These are phyloP conservation scores for Ocimum tenuiflorum DNA, from an alignment of 257 asterid genomes.

Conservation along the genomic window DNA sequence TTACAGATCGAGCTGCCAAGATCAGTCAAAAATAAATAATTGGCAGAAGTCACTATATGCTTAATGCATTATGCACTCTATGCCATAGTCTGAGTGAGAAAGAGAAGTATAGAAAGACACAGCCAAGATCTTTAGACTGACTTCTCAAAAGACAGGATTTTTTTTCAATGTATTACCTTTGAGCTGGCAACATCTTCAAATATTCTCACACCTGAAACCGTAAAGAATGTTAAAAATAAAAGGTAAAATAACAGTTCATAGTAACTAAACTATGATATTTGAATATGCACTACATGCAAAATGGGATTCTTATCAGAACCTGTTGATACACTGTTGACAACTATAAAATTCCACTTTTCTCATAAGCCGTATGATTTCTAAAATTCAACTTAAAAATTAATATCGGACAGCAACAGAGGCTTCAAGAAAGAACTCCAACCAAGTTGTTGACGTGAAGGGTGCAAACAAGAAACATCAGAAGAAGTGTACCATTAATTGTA, in stretches of 20 bases:
- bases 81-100: not conserved
- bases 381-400: not conserved
- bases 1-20: too few relatives aligned
- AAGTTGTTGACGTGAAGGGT: not conserved
- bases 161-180: conserved; percentile 46
- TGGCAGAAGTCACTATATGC: not conserved
- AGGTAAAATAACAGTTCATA: conserved; percentile 2
- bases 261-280: not conserved
- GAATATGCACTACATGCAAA: too few relatives aligned
- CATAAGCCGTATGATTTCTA: not conserved
- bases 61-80: too few relatives aligned
- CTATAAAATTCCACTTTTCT: not conserved
- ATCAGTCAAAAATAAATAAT: too few relatives aligned
- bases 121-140: not conserved
- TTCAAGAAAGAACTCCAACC: not conserved
- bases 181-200: conserved; percentile 77
- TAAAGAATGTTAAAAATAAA: conserved; percentile 16
- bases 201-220: conserved; percentile 85
- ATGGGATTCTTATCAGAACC: not conserved
- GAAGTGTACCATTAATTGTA: conserved; percentile 63
- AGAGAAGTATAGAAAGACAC: not conserved
- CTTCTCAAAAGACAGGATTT: not conserved
- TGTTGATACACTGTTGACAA: too few relatives aligned
- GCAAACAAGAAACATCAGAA: conserved; percentile 2
- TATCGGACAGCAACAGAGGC: not conserved